These are phyloP conservation scores for Fistulifera pelliculosa DNA, from an alignment of 108 stramenopile genomes.

Conservation along the genomic window DNA sequence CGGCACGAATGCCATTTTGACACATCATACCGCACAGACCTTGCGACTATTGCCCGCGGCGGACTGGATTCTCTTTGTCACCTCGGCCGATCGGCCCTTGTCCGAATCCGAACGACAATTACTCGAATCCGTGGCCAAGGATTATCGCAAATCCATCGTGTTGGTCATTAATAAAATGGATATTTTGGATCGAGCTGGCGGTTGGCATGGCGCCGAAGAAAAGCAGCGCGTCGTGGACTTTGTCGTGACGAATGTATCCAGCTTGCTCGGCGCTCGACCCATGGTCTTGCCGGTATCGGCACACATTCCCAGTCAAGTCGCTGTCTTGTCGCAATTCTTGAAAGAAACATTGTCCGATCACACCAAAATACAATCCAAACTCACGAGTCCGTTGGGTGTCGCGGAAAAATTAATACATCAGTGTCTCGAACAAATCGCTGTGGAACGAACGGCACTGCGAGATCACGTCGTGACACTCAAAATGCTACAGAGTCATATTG, in stretches of 20 bases:
- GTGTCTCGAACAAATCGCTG: constrained; percentile 36
- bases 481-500: constrained; percentile 48
- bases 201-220: constrained; percentile 45
- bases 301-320: constrained; percentile 58
- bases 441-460: constrained; percentile 39
- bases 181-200: constrained; percentile 53
- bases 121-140: constrained; percentile 42
- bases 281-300: constrained; percentile 67
- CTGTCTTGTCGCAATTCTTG: constrained; percentile 45
- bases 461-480: constrained; percentile 59
- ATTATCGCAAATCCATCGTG: constrained; percentile 65
- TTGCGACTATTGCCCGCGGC: constrained; percentile 61
- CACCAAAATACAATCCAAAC: constrained; percentile 65
- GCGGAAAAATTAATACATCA: constrained; percentile 55
- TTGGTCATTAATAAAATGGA: constrained; percentile 85
- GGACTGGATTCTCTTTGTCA: constrained; percentile 76
- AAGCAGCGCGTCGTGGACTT: constrained; percentile 62
- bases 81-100: constrained; percentile 80
- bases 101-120: constrained; percentile 58
- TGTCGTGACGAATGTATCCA: constrained; percentile 61
- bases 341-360: constrained; percentile 59
- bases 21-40: constrained; percentile 65
- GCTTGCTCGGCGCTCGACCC: constrained; percentile 59
- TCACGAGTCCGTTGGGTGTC: constrained; percentile 71
- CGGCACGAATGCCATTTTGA: constrained; percentile 72